Conservation (phyloP, 2,329 filamentous ascomycete species). For the Colletotrichum siamense region DNA sequence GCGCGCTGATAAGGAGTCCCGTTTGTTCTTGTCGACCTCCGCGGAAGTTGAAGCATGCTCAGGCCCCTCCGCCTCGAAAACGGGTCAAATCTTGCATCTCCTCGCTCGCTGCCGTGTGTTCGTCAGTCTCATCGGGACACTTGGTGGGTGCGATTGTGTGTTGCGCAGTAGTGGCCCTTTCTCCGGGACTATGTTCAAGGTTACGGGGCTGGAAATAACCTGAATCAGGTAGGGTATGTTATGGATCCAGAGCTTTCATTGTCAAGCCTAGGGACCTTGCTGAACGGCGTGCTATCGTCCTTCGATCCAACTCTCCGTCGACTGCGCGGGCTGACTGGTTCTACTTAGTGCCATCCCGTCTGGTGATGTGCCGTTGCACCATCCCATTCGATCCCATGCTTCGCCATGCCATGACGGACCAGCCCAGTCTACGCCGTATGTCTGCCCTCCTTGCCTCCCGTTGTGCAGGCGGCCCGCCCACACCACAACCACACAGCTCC, state of each 20-base stretch:
- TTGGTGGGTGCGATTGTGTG: neutral
- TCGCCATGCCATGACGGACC: neutral
- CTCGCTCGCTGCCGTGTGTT: slow-evolving; percentile 26
- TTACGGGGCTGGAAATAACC: neutral
- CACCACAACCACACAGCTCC: slow-evolving; percentile 14
- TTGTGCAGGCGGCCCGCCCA: slow-evolving; percentile 10
- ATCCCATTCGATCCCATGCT: neutral
- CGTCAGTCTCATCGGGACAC: neutral
- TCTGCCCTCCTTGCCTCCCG: neutral
- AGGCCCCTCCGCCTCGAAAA: neutral
- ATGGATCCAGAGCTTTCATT: neutral
- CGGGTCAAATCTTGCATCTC: slow-evolving; percentile 32
- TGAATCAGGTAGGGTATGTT: neutral
- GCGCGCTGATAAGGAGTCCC: slow-evolving; percentile 15
- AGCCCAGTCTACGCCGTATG: neutral
- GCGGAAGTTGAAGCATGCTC: slow-evolving; percentile 1
- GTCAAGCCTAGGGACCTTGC: neutral
- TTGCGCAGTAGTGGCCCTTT: neutral
- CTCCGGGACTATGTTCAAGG: neutral
- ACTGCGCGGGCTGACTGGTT: neutral
- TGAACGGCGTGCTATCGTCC: neutral
- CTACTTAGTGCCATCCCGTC: neutral
- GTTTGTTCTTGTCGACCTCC: neutral
- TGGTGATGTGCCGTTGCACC: neutral
- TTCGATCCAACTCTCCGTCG: neutral